Evolutionary conservation across 768 basidiomycete genomes (phyloP), one percentile per base, ranked within the genome.

Genomic region (Suillus luteus): DNA sequence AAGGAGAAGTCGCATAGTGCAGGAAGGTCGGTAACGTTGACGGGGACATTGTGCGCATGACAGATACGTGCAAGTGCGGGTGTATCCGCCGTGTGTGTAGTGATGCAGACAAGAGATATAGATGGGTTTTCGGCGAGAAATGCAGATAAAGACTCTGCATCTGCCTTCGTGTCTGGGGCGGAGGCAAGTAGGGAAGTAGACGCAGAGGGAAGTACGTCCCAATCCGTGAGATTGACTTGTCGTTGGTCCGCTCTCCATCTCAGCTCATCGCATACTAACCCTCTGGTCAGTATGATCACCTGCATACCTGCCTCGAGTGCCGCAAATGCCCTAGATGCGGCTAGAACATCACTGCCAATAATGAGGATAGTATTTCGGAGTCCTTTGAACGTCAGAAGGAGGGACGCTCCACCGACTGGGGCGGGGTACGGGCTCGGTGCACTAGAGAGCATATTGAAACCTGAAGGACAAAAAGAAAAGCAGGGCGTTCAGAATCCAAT

Each of bases 1-100:
- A 96, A 95, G 0, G 91, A 88, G 72, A 93, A 98, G 73, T 97
- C 95, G 74, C 93, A 96, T 46, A 96, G 81, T 15, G 86, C 81
- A 1, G 93, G 91, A 71, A 90, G 85, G 74, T 98, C 96, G 1
- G 95, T 86, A n/a, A 90, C 84, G 70, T 96, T 98, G 67, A 95
- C 81, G 1, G 87, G 90, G 62, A 96, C 87, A 61, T 85, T 83
- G 33, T 83, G 82, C 1, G 77, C 65, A 40, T 74, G 79, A 68
- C 90, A 91, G 2, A 86, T 71, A 17, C 72, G 69, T 61, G 86
- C 83, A 43, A 97, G 81, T 7, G 78, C 75, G 51, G 78, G 76
- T 1, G 92, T 91, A 0, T 71, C 54, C n/a, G 64, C 22, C 5
- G 44, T 60, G 9, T 91, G 70, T 0, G 93, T 96, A 0, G 95